These are phyloP conservation scores for Hanseniaspora osmophila DNA, from an alignment of 805 yeast species.

Conservation along the genomic window DNA sequence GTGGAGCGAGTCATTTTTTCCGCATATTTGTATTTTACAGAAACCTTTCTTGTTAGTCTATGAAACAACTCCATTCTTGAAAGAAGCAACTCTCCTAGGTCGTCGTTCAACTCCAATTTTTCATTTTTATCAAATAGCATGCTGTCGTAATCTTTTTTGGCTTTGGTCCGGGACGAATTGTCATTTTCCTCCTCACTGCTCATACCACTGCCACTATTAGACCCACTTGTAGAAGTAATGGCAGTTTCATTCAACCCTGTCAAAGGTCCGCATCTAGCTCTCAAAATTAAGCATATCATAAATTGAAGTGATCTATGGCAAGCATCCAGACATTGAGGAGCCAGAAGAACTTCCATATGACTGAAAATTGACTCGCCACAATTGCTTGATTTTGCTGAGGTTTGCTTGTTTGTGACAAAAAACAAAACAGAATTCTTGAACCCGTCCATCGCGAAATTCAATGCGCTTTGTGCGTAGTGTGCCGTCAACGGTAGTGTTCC, in stretches of 20 bases:
- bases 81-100: constrained; percentile 24
- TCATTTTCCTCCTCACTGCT: constrained; percentile 18
- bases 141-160: constrained; percentile 13
- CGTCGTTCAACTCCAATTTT: constrained; percentile 11
- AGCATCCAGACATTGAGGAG: constrained; percentile 36
- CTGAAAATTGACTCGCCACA: constrained; percentile 16
- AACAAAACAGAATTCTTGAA: constrained; percentile 28
- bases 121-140: constrained; percentile 12
- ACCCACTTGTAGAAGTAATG: constrained; percentile 9
- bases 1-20: constrained; percentile 53
- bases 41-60: constrained; percentile 30
- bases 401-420: constrained; percentile 23
- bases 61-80: constrained; percentile 30
- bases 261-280: constrained; percentile 33
- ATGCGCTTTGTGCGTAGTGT: constrained; percentile 28
- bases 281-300: constrained; percentile 38
- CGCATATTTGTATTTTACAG: constrained; percentile 49
- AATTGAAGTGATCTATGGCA: constrained; percentile 47
- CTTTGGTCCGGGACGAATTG: constrained; percentile 8
- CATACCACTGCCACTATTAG: constrained; percentile 8
- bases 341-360: constrained; percentile 30
- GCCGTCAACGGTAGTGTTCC: constrained; percentile 23
- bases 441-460: constrained; percentile 30
- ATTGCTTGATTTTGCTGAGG: constrained; percentile 2
- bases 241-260: constrained; percentile 20